Conservation (phyloP, 2,329 filamentous ascomycete species). For the Penicillium sp. region DNA sequence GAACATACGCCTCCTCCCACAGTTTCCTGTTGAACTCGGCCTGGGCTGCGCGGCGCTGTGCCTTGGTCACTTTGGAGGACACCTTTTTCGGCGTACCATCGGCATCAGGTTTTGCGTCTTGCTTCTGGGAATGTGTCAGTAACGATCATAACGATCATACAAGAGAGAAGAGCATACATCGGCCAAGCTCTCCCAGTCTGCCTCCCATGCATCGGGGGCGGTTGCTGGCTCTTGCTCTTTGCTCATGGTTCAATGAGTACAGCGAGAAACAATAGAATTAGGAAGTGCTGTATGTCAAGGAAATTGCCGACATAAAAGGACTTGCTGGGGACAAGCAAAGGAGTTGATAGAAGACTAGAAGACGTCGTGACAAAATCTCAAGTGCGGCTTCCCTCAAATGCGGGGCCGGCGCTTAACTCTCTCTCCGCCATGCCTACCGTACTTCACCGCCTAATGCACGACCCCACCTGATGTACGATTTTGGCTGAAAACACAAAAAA, state of each 20-base stretch:
- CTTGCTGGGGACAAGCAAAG: not conserved
- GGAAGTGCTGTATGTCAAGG: not conserved
- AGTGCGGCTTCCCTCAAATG: not conserved
- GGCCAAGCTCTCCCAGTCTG: constrained; percentile 80
- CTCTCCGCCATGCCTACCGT: not conserved
- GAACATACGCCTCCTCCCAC: constrained; percentile 77
- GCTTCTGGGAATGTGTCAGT: constrained; percentile 29
- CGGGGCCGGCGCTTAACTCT: not conserved
- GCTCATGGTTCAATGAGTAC: constrained; percentile 27
- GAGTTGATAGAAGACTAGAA: not conserved
- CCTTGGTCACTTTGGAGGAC: constrained; percentile 60
- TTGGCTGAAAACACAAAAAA: too few species aligned
- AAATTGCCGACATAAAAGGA: not conserved
- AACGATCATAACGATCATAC: not conserved
- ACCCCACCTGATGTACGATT: too few species aligned
- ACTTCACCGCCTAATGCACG: too few species aligned
- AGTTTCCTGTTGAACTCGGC: constrained; percentile 77
- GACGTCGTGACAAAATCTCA: not conserved
- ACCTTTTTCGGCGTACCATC: constrained; percentile 38
- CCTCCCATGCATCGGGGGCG: constrained; percentile 80
- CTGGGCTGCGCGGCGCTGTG: constrained; percentile 75
- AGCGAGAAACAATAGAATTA: not conserved
- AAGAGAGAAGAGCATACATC: constrained; percentile 50
- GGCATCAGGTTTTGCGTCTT: constrained; percentile 36
- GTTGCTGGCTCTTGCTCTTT: constrained; percentile 50